Base-by-base conservation (phyloP, 768 basidiomycete species). In the Kwoniella mangroviensis region DNA sequence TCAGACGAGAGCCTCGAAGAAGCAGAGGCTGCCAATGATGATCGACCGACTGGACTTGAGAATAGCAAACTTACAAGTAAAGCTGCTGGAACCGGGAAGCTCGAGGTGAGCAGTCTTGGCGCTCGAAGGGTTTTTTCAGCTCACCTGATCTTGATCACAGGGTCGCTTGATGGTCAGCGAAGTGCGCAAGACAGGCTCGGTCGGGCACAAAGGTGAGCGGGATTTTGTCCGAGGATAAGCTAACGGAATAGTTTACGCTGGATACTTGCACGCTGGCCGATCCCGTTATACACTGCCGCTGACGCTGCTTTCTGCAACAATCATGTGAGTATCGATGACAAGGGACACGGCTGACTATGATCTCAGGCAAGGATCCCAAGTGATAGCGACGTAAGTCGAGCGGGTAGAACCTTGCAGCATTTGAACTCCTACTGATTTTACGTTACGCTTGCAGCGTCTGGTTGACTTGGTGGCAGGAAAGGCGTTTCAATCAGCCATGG, bases 391-490 rank as follows among this genome's bases (percentile, higher is more conserved):
- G 64, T 90, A 41, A 61, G 75, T 67, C 34, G 41, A 24, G 13
- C 41, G 19, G 40, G 68, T 67, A 45, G 34, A 34, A 34, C 6
- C 4, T 34, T 34, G 34, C 34, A 34, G 34, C 34, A 7, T 34
- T 34, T 34, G 34, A 34, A 34, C 34, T 34, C 34, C 34, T 0
- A 64, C 24, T 41, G 45, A 56, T 43, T 26, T 12, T 1, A 2
- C 3, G 28, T n/a, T n/a, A 42, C 1, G 10, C 11, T 41, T 51
- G n/a, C 52, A 75, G 76, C 22, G 77, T 91, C 70, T 89, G 88
- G 57, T 83, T 92, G 17, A 88, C 90, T 19, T 91, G 88, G 88
- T 90, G 90, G 90, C 87, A 91, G 77, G 85, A 84, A 53, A 86
- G 89, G 86, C 75, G 84, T 83, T 43, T 89, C 86, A 77, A 56